Evolutionary conservation across 352 stramenopile species (phyloP), one percentile per base, ranked within the genome.

Genomic region (Aphanomyces cochlioides): DNA sequence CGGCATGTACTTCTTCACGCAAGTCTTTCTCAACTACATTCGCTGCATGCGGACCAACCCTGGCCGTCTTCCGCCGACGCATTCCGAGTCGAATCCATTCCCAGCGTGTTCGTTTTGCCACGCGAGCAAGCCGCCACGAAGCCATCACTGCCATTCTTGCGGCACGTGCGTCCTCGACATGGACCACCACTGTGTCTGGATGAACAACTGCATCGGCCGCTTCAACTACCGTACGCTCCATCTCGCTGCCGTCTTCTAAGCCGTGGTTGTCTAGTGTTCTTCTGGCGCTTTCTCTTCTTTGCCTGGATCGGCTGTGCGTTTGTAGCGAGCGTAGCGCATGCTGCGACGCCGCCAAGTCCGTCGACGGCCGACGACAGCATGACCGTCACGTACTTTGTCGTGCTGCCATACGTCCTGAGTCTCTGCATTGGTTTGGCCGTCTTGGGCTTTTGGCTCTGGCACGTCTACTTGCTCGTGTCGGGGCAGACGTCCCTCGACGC

Each of bases 131-230:
- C 70, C 70, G 5, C 61, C 66, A 21, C 61, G 66, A 17, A 48
- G 45, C 19, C 54, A 64, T 19, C 70, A 74, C 28, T 74, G 70
- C 54, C 60, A 71, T 41, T n/a, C 66, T 34, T 74, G 70, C 53
- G 21, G 61, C n/a, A 13, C 40, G 15, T 74, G 70, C 19, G 57
- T 71, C 3, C 48, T 74, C 15, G 63, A 81, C 47, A 83, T 85
- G 59, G 86, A 94, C 76, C 86, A 94, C 70, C 84, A 92, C 56
- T 94, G 86, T 68, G 76, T 86, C 1, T 96, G 87, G 84, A 68
- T 92, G 0, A 90, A 91, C 71, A 92, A 91, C 73, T 93, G 83
- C 73, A 81, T 96, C 48, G 88, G 88, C 39, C 79, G 78, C 57
- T 79, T 84, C 74, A 96, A 96, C 69, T 89, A 93, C 70, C 76